Base-by-base conservation (phyloP, 75 land plant genomes). In the Cunninghamia lanceolata region DNA sequence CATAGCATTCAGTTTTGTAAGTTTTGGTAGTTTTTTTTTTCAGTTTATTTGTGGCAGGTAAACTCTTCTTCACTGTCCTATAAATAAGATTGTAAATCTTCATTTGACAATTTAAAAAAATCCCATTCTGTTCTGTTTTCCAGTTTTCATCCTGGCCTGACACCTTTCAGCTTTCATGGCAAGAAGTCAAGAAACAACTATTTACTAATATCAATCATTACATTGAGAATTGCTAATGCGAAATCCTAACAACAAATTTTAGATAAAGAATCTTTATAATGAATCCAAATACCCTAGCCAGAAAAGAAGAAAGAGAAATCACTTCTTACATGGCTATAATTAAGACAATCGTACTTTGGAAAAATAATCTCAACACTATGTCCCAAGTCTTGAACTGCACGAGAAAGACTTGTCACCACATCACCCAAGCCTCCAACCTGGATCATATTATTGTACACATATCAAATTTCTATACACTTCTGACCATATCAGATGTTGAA, bases 381-480 rank as follows among this genome's bases (percentile, higher is more conserved):
- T 30, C 96, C 96, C 74, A 96, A 85, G 54, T 96, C 97, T 87
- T 95, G 94, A 35, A 96, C 95, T 71, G 99, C 99, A 68, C 99
- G 95, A 53, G 97, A 96, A 54, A 96, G 93, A 89, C 99, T 95
- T 80, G 99, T 96, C 28, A 96, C 99, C 54, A 96, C 99, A 91
- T 96, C 99, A 53, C 96, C 99, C 80, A 96, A 94, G 32, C 99
- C 99, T 76, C 99, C 99, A 32, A 96, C 99, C 99, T 96, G 92
- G 45, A 90, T 40, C 19, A 86, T 32, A 83, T 43, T 32, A 74
- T 85, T 85, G 45, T 87, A 86, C 3, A 88, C 34, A 38, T 8
- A 73, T 85, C 82, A 77, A 85, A 85, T 9, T 9, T 43, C 21
- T 45, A 43, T 45, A 28, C 50, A 84, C 8, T 50, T 21, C 25